A percentile compares a stretch with the other conserved stretches of the same genome.
Conservation (phyloP, 768 basidiomycete species). For the Serpula lacrymans region DNA sequence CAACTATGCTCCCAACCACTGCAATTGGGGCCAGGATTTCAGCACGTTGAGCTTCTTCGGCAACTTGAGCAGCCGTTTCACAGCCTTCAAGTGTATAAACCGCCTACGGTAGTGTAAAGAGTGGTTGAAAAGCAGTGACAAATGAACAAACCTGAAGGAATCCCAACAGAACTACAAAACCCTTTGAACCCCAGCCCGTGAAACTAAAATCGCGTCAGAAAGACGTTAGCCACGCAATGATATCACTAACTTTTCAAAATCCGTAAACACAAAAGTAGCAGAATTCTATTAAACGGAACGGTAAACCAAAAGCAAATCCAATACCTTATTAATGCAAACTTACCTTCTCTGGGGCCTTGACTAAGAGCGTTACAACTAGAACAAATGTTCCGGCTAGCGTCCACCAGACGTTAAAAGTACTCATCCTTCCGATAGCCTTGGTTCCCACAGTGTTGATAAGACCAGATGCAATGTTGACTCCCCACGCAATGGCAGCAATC, state of each 20-base stretch:
- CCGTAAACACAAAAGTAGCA: slow-evolving; percentile 51
- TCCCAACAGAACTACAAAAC: slow-evolving; percentile 56
- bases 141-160: slow-evolving; percentile 55
- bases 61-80: slow-evolving; percentile 62
- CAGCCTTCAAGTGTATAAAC: slow-evolving; percentile 62
- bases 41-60: slow-evolving; percentile 55
- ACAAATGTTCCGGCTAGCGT: slow-evolving; percentile 56
- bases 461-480: slow-evolving; percentile 51
- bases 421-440: slow-evolving; percentile 53
- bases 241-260: slow-evolving; percentile 46
- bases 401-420: slow-evolving; percentile 58
- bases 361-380: slow-evolving; percentile 53
- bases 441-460: slow-evolving; percentile 55
- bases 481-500: slow-evolving; percentile 54
- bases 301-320: neutral
- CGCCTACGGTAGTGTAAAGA: slow-evolving; percentile 27
- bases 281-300: slow-evolving; percentile 37
- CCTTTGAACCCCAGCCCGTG: slow-evolving; percentile 51
- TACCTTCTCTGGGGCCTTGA: slow-evolving; percentile 53
- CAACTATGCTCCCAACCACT: slow-evolving; percentile 52
- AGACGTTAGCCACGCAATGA: neutral
- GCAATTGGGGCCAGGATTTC: slow-evolving; percentile 56
- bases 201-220: slow-evolving; percentile 32
- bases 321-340: neutral
- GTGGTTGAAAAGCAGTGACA: slow-evolving; percentile 3